These are phyloP conservation scores for Brettanomyces custersianus DNA, from an alignment of 805 yeast genomes.

Conservation along the genomic window DNA sequence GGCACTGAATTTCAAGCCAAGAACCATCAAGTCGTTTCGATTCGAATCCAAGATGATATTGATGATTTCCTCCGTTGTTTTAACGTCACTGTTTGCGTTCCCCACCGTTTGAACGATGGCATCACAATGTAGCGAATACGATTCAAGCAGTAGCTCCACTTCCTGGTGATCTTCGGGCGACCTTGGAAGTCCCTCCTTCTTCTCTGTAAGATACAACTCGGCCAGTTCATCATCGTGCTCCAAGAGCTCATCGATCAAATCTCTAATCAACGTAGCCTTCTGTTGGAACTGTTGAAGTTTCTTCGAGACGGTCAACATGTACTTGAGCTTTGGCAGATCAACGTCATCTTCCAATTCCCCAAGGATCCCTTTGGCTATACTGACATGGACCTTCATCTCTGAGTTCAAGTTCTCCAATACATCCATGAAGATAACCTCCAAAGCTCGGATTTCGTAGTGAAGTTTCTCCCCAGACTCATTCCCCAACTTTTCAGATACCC, in stretches of 20 bases:
- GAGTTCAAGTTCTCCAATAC: slow-evolving; percentile 72
- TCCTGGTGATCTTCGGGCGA: slow-evolving; percentile 67
- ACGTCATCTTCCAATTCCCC: slow-evolving; percentile 74
- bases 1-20: slow-evolving; percentile 76
- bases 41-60: slow-evolving; percentile 89
- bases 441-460: slow-evolving; percentile 85
- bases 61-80: slow-evolving; percentile 90
- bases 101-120: slow-evolving; percentile 90
- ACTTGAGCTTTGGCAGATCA: slow-evolving; percentile 69
- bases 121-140: slow-evolving; percentile 84
- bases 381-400: slow-evolving; percentile 79
- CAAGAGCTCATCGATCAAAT: slow-evolving; percentile 73
- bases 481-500: slow-evolving; percentile 30
- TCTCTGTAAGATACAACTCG: slow-evolving; percentile 70
- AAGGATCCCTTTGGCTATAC: slow-evolving; percentile 65
- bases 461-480: slow-evolving; percentile 30
- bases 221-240: slow-evolving; percentile 85
- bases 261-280: slow-evolving; percentile 73
- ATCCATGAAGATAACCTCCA: slow-evolving; percentile 78
- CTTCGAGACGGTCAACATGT: slow-evolving; percentile 75
- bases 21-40: slow-evolving; percentile 83
- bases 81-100: slow-evolving; percentile 69
- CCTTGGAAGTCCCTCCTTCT: slow-evolving; percentile 33
- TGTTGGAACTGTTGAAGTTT: slow-evolving; percentile 77
- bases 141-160: slow-evolving; percentile 81